These are phyloP conservation scores for Alternaria alternata DNA, from an alignment of 2,329 filamentous ascomycete genomes.

Conservation along the genomic window DNA sequence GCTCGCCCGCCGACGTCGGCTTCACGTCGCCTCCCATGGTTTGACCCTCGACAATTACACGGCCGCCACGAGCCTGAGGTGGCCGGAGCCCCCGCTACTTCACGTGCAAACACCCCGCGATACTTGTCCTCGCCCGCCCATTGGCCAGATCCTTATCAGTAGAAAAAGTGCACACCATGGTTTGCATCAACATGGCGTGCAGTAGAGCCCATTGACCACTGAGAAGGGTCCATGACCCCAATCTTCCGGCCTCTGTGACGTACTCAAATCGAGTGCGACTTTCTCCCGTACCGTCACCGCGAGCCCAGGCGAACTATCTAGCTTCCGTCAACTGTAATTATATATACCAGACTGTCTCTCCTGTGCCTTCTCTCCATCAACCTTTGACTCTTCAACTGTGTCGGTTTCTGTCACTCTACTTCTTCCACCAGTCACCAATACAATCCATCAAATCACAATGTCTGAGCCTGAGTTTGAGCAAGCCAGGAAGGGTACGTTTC, in stretches of 20 bases:
- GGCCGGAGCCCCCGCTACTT: conserved; percentile 31
- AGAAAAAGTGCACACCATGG: conserved; percentile 41
- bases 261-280: conserved; percentile 58
- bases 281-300: conserved; percentile 27
- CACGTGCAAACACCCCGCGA: conserved; percentile 36
- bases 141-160: conserved; percentile 48
- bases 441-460: conserved; percentile 61
- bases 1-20: conserved; percentile 26
- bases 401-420: conserved; percentile 12
- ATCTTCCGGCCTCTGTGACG: conserved; percentile 71
- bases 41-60: conserved; percentile 43
- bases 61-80: conserved; percentile 20
- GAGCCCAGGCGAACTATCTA: conserved; percentile 22
- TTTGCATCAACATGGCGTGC: conserved; percentile 36
- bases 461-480: conserved; percentile 99
- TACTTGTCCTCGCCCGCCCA: conserved; percentile 19
- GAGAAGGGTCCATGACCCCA: conserved; percentile 70
- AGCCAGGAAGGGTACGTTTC: conserved; percentile 84
- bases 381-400: conserved; percentile 9
- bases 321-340: conserved; percentile 29
- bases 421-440: conserved; percentile 1
- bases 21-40: conserved; percentile 15
- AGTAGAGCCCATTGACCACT: conserved; percentile 38
- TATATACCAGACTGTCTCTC: conserved; percentile 38
- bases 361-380: conserved; percentile 18